Base-by-base conservation (phyloP, 2,329 filamentous ascomycete genomes). In the Clarireedia sp. region DNA sequence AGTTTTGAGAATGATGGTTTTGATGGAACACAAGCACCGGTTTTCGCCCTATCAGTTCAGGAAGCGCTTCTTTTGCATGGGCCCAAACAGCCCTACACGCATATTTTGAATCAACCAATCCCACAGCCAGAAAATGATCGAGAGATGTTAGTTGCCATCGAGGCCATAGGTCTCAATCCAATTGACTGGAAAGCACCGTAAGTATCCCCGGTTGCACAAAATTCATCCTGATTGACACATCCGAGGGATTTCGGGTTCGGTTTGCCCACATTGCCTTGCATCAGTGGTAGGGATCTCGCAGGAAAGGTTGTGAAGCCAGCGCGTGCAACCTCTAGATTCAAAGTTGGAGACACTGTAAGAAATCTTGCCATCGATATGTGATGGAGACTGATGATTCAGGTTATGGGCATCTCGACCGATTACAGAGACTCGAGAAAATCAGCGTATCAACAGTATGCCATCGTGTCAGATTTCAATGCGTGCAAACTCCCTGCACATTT, bases 151-250 rank as follows among this genome's bases (percentile, higher is more conserved):
- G 77, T 89, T n/a, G 79, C 78, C 65, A 78, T 82, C 1, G 72
- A 78, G 38, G 64, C 59, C 6, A 51, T 89, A 62, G 86, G 87
- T 0, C 71, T 90, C 38, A 90, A 90, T 63, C 87, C 87, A 0
- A 86, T 90, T 54, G 87, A 90, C 68, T 90, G 87, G 87, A 90
- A 90, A 72, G 78, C 82, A 57, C 82, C 85, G 84, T 87, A 72
- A 64, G 80, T 74, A 89, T 67, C 88, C 82, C 87, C 87, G 12
- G 12, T 40, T 29, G 33, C 3, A 48, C 24, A 54, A 45, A 29
- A 52, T 46, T 24, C 14, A 17, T 38, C 37, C 48, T 21, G 12
- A 29, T 14, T 54, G 14, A 48, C 36, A 9, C 21, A 16, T 23
- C 5, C 24, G 62, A 68, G 65, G 19, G 66, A 67, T 49, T 68